Base-by-base conservation (phyloP, 179 eudicot genomes). In the Heliamphora pulchella region DNA sequence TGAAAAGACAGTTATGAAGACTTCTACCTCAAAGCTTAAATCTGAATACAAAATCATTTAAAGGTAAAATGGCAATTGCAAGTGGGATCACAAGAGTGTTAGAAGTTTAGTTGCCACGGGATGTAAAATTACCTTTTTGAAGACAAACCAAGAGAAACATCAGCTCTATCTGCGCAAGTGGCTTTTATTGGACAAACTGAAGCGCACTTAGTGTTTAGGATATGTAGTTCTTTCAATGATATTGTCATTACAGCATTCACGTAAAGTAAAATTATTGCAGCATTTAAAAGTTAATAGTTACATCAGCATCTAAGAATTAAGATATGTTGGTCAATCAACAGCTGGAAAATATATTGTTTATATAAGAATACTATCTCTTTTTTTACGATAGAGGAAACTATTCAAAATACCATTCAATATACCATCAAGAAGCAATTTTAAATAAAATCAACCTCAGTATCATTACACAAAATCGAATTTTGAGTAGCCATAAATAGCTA, bases 381-480 rank as follows among this genome's bases (percentile, higher is more conserved):
- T 41, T 63, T 8, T 18, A 5, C 6, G 68, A 22, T 5, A 31
- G 20, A 18, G 41, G 9, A 10, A 67, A 67, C 48, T 39, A 17
- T 39, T 39, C 71, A 18, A 70, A 71, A 6, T 47, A 2, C 18
- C 75, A 48, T 2, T 14, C 14, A 71, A 17, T 47, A 46, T 14
- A 46, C 22, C 5, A 47, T 48, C 14, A 71, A 71, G 53, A 74
- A 59, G 14, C 43, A 77, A 44, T 31, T 62, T 43, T 74, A 66
- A 57, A 44, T 20, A 53, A 74, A 81, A 71, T 85, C 39, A 82
- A 94, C 97, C 97, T 93, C 98, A 62, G 70, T 31, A 22, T 57
- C 82, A 31, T 31, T 31, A 31, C 31, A 31, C 31, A 31, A 31
- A 31, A 31, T 31, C 0, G 31, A 31, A 31, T 31, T 31, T 31